Base-by-base conservation (phyloP, 306 rosid genomes). In the Acacia melanoxylon region DNA sequence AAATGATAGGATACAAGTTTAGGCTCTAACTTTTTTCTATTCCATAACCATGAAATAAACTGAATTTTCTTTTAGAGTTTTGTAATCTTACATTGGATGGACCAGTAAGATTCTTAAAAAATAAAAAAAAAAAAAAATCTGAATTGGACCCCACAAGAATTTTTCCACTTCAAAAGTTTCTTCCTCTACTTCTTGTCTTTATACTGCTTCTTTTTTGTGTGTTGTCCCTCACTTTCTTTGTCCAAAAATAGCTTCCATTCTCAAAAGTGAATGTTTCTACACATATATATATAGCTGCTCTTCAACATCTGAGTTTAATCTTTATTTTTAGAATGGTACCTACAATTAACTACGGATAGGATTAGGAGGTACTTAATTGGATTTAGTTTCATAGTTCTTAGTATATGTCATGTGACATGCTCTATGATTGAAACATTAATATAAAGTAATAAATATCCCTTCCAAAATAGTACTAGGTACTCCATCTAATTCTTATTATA, bases 211-310 rank as follows among this genome's bases (percentile, higher is more conserved):
- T 81, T 78, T 74, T 58, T 78, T 19, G 29, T 56, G 81, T 61
- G 3, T 44, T 73, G 66, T 68, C 35, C 22, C 81, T 80, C 79
- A 15, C 88, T 79, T 87, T 76, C 58, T 84, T 82, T 82, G 72
- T 68, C 44, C 33, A 75, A 84, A 87, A 87, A 62, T 78, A 75
- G 84, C 77, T 78, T 24, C 67, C 87, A 70, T 83, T 78, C 14
- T 20, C 56, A 73, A 79, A 76, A 82, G 79, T n/a, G 19, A 1
- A 13, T 5, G 33, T 3, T 2, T 14, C 2, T 2, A 29, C 31
- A 29, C 16, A 16, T 8, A 8, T 41, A 15, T 49, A 16, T 5
- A 49, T 49, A 49, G 13, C 46, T 71, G 80, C 80, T 84, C 75
- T 81, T 78, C 84, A 33, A 74, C 65, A 17, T 81, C 68, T 75